Evolutionary conservation across 1,139 yeast genomes (phyloP), one percentile per base, ranked within the genome.

Genomic region (Zygoascus hellenicus): DNA sequence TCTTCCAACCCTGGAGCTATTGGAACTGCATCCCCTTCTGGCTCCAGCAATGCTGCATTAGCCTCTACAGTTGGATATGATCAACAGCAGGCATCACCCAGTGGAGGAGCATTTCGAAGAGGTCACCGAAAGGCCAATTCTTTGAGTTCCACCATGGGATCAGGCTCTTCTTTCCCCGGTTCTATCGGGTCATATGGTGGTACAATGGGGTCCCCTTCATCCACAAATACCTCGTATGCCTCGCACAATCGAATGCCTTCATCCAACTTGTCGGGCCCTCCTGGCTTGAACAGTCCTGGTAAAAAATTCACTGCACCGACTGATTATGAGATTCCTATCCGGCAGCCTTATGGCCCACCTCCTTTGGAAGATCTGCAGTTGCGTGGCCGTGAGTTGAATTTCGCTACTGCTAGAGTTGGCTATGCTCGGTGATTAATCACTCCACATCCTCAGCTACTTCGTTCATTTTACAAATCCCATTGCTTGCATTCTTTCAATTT

Each of bases 301-400:
- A 41, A 41, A 31, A 41, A 41, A 37, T 41, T 32, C 13, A 22
- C 29, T 7, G 22, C 43, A 9, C 13, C 9, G 11, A 11, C 19
- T 11, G 58, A 55, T 22, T 50, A 49, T 28, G 58, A 55, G 34
- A 53, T 59, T 5, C 67, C 67, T 3, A 42, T 54, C 33, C 54
- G 67, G 6, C 66, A 63, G 47, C 67, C 67, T 6, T 30, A 51
- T 22, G 66, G 66, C 3, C 66, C 66, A 3, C 67, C 67, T 2
- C 59, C 66, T 6, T 41, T 62, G 37, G 67, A 63, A 29, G 62
- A 60, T 42, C 50, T 60, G 31, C 48, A 51, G 38, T 37, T 48
- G 9, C 46, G 42, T 11, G 49, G 48, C 15, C 45, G 48, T 16
- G 53, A 49, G 9, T 44, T 53, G 42, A 58, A 59, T 47, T 58